Base-by-base conservation (phyloP, 2,329 filamentous ascomycete genomes). In the Fusarium drepaniforme region DNA sequence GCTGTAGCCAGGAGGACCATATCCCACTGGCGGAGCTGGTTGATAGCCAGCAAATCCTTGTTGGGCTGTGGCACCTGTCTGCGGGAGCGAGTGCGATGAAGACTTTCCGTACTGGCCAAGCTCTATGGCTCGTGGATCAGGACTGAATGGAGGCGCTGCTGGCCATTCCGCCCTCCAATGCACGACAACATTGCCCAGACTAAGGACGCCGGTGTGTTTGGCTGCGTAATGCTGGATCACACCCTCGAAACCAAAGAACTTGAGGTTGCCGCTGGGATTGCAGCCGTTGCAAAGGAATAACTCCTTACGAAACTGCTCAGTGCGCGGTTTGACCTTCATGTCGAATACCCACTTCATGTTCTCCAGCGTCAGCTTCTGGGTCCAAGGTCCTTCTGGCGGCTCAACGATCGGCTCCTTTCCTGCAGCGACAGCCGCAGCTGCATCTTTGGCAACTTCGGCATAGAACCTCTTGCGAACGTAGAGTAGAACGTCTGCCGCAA, bases 341-440 rank as follows among this genome's bases (percentile, higher is more conserved):
- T 96, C 93, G 80, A 93, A 96, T 35, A 96, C 86, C 91, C 93
- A 96, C 82, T 93, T 96, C 93, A 97, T 95, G 79, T 96, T 95
- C 80, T 96, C 94, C 75, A 97, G 84, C 1, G 92, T 93, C 63
- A 96, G 85, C 79, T 88, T 92, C 80, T 90, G 87, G 30, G 88
- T 90, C 76, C 87, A 89, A 8, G 89, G 86, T 0, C 87, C 89
- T 71, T 88, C 84, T 3, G 85, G 83, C 9, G 88, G 86, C 71
- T 92, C 90, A 12, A 80, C 65, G 33, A 82, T 77, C 6, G 86
- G 85, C 66, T 85, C 73, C 72, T 82, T 84, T 38, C 89, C 86
- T 63, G 87, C 84, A 44, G 85, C 85, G 13, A 82, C 82, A 28
- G 86, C 82, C 16, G 85, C 84, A 44, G 84, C 84, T 63, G 88